Evolutionary conservation across 164 flowering plant genomes (phyloP), one percentile per base, ranked within the genome.

Genomic region (Tinospora cordifolia): DNA sequence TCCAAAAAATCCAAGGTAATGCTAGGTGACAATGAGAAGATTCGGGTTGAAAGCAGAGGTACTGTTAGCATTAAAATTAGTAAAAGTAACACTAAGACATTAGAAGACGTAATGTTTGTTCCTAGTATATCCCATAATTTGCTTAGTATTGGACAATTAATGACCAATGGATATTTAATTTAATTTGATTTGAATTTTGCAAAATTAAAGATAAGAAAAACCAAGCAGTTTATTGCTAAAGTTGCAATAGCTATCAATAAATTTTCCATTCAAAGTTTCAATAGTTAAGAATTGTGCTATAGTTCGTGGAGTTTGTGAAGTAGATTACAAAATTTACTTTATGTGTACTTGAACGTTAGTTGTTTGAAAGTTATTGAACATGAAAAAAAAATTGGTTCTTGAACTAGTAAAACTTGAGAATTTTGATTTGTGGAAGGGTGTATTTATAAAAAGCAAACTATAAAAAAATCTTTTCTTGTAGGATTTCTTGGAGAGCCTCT

Each of bases 71-170:
- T 47, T 47, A 15, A 47, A 12, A 47, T 2, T 24, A 34, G 62
- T 54, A 13, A 30, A 44, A 21, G 44, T 62, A 51, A 26, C 1
- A 5, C 15, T 27, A 51, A 25, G 8, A 22, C 34, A 2, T 14
- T 68, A 1, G 11, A 47, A 8, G 24, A 68, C 54, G 63, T 51
- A 30, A 51, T 15, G 14, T 68, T 15, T 54, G 22, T 54, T 68
- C 70, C 62, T 68, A 24, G 46, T 25, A 30, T 68, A 30, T 39
- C 70, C 14, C 62, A 68, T 17, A 68, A 68, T 34, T 40, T 71
- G 66, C 24, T 71, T 10, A 64, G 60, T 63, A 44, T 71, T 40
- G 65, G 75, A 2, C 58, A 72, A 25, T 66, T 72, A 21, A 57
- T 66, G 21, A 30, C 13, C 14, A 66, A 39, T 24, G 70, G 69